Base-by-base conservation (phyloP, 1,284 basidiomycete species). In the Xanthoconium separans region DNA sequence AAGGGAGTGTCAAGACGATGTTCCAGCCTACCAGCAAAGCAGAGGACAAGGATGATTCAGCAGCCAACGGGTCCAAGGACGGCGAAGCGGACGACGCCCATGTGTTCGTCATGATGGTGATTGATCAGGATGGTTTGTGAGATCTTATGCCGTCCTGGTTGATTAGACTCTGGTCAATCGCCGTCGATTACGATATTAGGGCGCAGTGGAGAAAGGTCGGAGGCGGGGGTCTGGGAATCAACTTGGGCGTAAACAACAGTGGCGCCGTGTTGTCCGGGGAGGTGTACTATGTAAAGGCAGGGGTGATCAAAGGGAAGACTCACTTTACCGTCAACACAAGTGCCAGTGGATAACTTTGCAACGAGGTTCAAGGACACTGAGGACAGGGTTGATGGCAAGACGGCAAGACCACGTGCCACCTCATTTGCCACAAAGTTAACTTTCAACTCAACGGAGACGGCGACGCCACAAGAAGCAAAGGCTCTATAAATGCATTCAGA, bases 141-240 rank as follows among this genome's bases (percentile, higher is more conserved):
- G 15, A 15, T 33, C 31, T 33, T 31, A 11, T 31, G 31, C 31
- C 10, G 31, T 31, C 31, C 52, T 27, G 16, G 22, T 48, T 13
- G 20, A 41, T 37, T 29, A 53, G 45, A 49, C 49, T 60, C 44
- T 55, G 49, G 55, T 43, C 45, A 61, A 30, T n/a, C 11, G 40
- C 49, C 46, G 58, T 47, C 34, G 52, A 62, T 62, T 62, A 62
- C 65, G 65, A 52, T 50, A 69, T 2, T 24, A 34, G 15, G 58
- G 57, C 56, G 63, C 45, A 54, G 48, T 62, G 59, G 62, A 57
- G 58, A 50, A 53, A 58, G 52, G 44, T 33, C 64, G 62, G 60
- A 50, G 29, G 33, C 42, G 37, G 47, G 30, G 34, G 29, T 27
- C 27, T 45, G 29, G 30, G 46, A 48, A 49, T 43, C 40, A 31